Base-by-base conservation (phyloP, 2,329 filamentous ascomycete species). In the Talaromyces sp. region DNA sequence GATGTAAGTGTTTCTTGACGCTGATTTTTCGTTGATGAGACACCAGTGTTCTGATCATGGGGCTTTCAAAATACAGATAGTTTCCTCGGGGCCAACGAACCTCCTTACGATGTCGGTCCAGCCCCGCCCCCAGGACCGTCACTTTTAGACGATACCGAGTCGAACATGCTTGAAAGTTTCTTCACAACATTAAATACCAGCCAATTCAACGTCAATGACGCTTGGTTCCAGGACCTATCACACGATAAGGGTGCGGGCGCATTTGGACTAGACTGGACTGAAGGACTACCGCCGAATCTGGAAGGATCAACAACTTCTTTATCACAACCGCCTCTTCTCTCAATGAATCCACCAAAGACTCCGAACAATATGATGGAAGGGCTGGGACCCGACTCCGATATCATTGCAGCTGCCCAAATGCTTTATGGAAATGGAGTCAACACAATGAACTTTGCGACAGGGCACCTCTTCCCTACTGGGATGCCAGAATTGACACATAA, bases 221-320 rank as follows among this genome's bases (percentile, higher is more conserved):
- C 76, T 54, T 79, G 75, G 75, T 67, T 76, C 40, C 66, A 69
- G 18, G 61, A 67, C 4, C 67, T 69, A 39, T 28, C 60, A 11
- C 67, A 70, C 35, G 72, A 70, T 55, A 76, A 75, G 63, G 54
- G 69, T 1, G 64, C 69, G 8, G 68, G 68, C 11, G 31, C 67
- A 11, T 63, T 71, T 39, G 69, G 70, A 23, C 71, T 78, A 37
- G 74, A 76, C 54, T 79, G 76, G 76, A 66, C 72, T 28, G 70
- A 73, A 21, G 84, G 86, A 63, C 76, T 88, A 21, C 87, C 87
- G 5, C 87, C 87, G 1, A 82, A 82, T 56, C 86, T 89, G 66
- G 84, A 90, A 76, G 87, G 87, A 58, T 85, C 87, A 12, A 80
- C 84, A 1, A 88, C 87, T 21, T 88, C 86, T 2, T 84, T 84